Percentiles rank a stretch among this genome's conserved stretches.
Conservation (phyloP, 2,329 filamentous ascomycete genomes). For the Penicillium nordicum region DNA sequence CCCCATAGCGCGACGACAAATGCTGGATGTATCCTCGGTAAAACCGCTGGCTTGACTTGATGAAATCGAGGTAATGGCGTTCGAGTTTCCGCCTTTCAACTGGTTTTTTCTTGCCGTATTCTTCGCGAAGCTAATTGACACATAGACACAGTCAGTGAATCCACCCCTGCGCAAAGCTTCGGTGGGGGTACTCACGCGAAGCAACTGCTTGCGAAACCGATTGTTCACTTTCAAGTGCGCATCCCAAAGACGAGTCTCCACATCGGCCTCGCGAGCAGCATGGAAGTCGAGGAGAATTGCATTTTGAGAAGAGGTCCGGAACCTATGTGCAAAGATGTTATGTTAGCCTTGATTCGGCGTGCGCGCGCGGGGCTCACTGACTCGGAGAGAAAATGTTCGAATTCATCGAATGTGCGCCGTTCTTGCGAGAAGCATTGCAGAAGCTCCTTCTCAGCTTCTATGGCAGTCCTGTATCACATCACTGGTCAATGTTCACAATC, state of each 20-base stretch:
- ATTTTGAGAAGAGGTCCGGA: slow-evolving; percentile 68
- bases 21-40: slow-evolving; percentile 83
- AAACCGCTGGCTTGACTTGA: slow-evolving; percentile 83
- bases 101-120: slow-evolving; percentile 50
- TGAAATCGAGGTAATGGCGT: slow-evolving; percentile 76
- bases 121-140: slow-evolving; percentile 47
- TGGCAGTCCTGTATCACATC: slow-evolving; percentile 30
- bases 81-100: slow-evolving; percentile 72
- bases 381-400: slow-evolving; percentile 46
- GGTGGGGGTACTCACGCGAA: slow-evolving; percentile 43
- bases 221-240: slow-evolving; percentile 73
- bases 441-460: slow-evolving; percentile 50
- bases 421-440: slow-evolving; percentile 48
- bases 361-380: slow-evolving; percentile 24
- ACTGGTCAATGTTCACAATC: slow-evolving; percentile 16
- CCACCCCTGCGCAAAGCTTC: background rate
- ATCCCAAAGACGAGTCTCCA: slow-evolving; percentile 73
- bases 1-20: slow-evolving; percentile 60
- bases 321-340: slow-evolving; percentile 45
- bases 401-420: slow-evolving; percentile 49
- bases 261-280: slow-evolving; percentile 52
- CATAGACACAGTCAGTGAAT: slow-evolving; percentile 9
- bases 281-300: slow-evolving; percentile 65
- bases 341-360: slow-evolving; percentile 4
- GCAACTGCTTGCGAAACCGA: slow-evolving; percentile 69